Conservation (phyloP, 2,329 filamentous ascomycete species). For the Cytospora schulzeri region DNA sequence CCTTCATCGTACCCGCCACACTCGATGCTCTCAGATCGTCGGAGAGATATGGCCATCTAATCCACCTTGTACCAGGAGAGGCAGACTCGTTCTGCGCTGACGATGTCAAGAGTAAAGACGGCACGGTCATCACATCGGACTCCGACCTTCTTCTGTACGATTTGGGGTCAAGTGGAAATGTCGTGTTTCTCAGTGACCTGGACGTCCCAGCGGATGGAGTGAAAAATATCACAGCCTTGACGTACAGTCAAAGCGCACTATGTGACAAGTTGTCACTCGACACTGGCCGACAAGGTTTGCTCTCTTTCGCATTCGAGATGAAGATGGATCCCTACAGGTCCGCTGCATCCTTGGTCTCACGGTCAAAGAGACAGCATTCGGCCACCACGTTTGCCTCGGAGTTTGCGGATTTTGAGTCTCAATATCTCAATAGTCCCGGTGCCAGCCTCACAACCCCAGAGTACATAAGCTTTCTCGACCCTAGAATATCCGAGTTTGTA, state of each 20-base stretch:
- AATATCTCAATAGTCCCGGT: conserved; percentile 22
- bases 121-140: conserved; percentile 75
- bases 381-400: conserved; percentile 26
- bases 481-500: conserved; percentile 33
- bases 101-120: conserved; percentile 56
- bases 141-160: conserved; percentile 82
- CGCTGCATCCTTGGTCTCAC: conserved; percentile 31
- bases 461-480: conserved; percentile 33
- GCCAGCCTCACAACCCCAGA: not conserved
- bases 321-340: conserved; percentile 32
- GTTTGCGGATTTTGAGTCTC: conserved; percentile 34
- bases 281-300: conserved; percentile 30
- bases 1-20: conserved; percentile 77
- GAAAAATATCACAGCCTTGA: conserved; percentile 31
- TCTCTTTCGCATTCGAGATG: conserved; percentile 39
- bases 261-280: conserved; percentile 34
- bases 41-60: conserved; percentile 44
- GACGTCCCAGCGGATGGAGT: conserved; percentile 35
- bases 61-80: conserved; percentile 74
- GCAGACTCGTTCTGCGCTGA: conserved; percentile 80
- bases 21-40: conserved; percentile 67
- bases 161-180: conserved; percentile 60
- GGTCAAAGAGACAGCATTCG: conserved; percentile 29
- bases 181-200: conserved; percentile 71
- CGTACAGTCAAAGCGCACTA: conserved; percentile 32